These are phyloP conservation scores for Globisporangium acanthophoron DNA, from an alignment of 352 stramenopile species.

Conservation along the genomic window DNA sequence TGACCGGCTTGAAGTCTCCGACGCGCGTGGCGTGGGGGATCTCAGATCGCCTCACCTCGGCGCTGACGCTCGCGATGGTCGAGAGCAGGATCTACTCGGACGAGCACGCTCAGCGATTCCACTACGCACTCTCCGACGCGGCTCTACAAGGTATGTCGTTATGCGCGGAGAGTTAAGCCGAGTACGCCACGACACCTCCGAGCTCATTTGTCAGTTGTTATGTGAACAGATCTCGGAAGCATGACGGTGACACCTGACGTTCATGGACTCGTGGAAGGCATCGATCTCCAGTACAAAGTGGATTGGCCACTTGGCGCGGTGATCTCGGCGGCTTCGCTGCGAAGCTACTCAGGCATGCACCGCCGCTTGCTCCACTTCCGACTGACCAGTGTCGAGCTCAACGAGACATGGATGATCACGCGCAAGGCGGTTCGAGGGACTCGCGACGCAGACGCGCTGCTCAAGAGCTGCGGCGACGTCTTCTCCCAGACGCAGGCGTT, in stretches of 20 bases:
- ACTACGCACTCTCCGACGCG: constrained; percentile 32
- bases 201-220: background rate
- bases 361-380: constrained; percentile 38
- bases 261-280: constrained; percentile 26
- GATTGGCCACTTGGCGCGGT: constrained; percentile 46
- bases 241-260: constrained; percentile 27
- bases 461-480: constrained; percentile 23
- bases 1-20: constrained; percentile 32
- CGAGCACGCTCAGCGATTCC: constrained; percentile 29
- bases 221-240: constrained; percentile 26
- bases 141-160: constrained; percentile 34
- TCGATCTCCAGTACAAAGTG: constrained; percentile 42
- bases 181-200: background rate
- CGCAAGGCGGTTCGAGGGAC: constrained; percentile 20
- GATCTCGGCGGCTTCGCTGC: constrained; percentile 29
- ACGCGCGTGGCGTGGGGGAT: constrained; percentile 41
- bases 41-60: constrained; percentile 37
- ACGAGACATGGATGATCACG: constrained; percentile 29
- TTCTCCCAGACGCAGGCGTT: constrained; percentile 40
- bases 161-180: background rate
- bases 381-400: constrained; percentile 37
- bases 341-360: constrained; percentile 34
- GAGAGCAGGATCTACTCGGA: constrained; percentile 28
- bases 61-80: constrained; percentile 52
- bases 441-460: constrained; percentile 8